A percentile compares a stretch with the other conserved stretches of the same genome.
phyloP scores from a whole-genome alignment of 1,284 basidiomycete genomes.

The Moesziomyces globuligerus region DNA sequence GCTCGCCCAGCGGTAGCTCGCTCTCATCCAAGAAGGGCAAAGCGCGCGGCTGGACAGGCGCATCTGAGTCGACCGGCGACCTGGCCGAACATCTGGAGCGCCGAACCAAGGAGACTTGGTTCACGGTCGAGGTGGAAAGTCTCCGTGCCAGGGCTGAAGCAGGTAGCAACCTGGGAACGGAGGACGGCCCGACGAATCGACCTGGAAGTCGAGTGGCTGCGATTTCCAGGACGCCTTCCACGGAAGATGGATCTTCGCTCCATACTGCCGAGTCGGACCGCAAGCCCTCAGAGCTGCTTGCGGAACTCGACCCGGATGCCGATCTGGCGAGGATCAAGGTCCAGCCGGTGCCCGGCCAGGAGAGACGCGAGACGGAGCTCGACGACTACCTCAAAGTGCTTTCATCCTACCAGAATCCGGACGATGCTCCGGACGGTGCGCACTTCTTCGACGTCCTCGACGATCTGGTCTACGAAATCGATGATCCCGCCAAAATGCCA shows the following conservation, averaged over 20 bases:
- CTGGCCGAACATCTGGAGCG: constrained; percentile 40
- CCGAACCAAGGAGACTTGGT: constrained; percentile 38
- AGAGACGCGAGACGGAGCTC: constrained; percentile 24
- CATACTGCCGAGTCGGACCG: constrained; percentile 13
- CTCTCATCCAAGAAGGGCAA: constrained; percentile 17
- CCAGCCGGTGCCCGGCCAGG: neutral
- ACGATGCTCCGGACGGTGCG: constrained; percentile 32
- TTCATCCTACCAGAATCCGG: constrained; percentile 45
- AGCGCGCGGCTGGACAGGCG: constrained; percentile 31
- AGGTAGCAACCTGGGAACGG: constrained; percentile 11
- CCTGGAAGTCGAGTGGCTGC: neutral
- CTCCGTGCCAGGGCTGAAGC: constrained; percentile 19
- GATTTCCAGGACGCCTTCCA: constrained; percentile 16
- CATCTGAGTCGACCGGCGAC: constrained; percentile 42
- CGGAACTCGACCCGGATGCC: neutral
- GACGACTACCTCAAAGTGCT: constrained; percentile 43
- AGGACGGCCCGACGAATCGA: constrained; percentile 4
- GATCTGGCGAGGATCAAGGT: constrained; percentile 4
- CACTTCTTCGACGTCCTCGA: constrained; percentile 43
- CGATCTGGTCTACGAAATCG: constrained; percentile 41
- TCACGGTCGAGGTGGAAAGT: constrained; percentile 19
- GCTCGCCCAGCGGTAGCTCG: constrained; percentile 7
- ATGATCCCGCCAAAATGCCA: constrained; percentile 15
- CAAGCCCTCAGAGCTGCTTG: too few relatives aligned
- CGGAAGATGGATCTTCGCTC: constrained; percentile 23